Evolutionary conservation across 2,329 filamentous ascomycete genomes (phyloP), one percentile per base, ranked within the genome.

Genomic region (Penicillium palitans): DNA sequence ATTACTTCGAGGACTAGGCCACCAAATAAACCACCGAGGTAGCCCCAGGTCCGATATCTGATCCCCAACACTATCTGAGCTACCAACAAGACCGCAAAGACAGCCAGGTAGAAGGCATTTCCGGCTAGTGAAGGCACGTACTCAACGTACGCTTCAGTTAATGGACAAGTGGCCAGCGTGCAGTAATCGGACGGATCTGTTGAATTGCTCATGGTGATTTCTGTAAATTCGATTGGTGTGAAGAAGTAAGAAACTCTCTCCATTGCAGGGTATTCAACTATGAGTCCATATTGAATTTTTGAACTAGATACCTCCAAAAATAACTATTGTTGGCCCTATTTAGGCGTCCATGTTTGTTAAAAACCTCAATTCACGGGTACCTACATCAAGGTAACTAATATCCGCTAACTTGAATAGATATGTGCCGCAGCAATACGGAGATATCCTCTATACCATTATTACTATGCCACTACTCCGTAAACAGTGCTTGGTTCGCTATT

Each of bases 91-190:
- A 61, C 31, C 7, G 31, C 56, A 29, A 63, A 63, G 3, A 63
- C 21, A 10, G 27, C 61, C 6, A 56, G 37, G 44, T 54, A 63
- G 21, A 63, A 49, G 25, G 42, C 47, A 54, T 63, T 63, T n/a
- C 56, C 61, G 1, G 59, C 49, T 9, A 63, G n/a, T 19, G 56
- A 55, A 37, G 61, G 61, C 27, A 44, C 50, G 40, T 61, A 63
- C 15, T 59, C 51, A 42, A 63, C 25, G 29, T 59, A 48, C 8
- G 61, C 61, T 19, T 39, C 24, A 12, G 35, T 46, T 17, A 63
- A 21, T 27, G 61, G 56, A 42, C 61, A 63, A 44, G 45, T 58
- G 24, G 35, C 45, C 46, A 61, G 13, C n/a, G 59, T 61, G 47
- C 61, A 63, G 40, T 59, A 33, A n/a, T 55, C 50, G 15, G 19